A percentile compares a stretch with the other conserved stretches of the same genome.
Conservation (phyloP, 2,329 filamentous ascomycete species). For the Fusarium mangiferae region DNA sequence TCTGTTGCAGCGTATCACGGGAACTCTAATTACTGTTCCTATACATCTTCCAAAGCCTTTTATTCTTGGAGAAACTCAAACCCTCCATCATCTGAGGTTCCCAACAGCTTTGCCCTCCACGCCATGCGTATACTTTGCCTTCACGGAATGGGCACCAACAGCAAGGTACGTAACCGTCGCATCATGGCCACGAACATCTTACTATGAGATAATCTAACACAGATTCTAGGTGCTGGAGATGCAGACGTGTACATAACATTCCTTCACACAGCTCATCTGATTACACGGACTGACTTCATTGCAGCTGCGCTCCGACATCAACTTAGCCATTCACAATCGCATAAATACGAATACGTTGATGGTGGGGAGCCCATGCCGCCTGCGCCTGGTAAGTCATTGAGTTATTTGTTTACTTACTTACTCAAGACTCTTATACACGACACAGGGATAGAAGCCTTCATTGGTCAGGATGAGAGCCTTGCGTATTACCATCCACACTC, state of each 20-base stretch:
- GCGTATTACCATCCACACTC: not conserved
- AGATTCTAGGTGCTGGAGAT: not conserved
- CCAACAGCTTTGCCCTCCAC: not conserved
- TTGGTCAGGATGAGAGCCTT: not conserved
- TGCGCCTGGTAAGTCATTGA: not conserved
- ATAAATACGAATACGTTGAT: conserved; percentile 5
- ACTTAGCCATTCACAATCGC: not conserved
- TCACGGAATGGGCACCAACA: conserved; percentile 7
- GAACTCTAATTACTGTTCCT: too few species aligned
- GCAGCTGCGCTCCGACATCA: conserved; percentile 3
- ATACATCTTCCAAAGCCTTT: not conserved
- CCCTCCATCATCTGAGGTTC: not conserved
- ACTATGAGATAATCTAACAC: not conserved
- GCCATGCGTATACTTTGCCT: conserved; percentile 8
- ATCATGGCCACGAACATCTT: not conserved
- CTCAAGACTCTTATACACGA: not conserved
- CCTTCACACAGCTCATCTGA: not conserved
- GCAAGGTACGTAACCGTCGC: not conserved
- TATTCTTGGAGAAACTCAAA: not conserved
- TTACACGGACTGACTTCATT: not conserved
- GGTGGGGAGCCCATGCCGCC: not conserved
- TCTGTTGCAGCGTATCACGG: not conserved
- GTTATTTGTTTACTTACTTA: not conserved
- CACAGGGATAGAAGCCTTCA: not conserved
- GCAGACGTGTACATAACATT: not conserved